Evolutionary conservation across 2,329 filamentous ascomycete genomes (phyloP).

Genomic region (Eutypella sp.): DNA sequence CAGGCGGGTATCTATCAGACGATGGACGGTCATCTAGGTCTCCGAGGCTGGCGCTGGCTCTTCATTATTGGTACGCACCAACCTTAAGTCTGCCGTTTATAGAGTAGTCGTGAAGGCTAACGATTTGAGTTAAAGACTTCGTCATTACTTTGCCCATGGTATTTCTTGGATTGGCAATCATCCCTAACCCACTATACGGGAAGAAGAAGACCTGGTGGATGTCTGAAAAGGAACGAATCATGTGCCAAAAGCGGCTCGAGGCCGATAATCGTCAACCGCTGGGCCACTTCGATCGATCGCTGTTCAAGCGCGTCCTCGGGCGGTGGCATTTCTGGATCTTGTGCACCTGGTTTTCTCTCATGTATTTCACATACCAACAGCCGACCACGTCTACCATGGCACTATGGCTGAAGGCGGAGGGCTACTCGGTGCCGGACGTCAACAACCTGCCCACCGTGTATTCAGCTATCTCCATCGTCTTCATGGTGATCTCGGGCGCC

Average conservation of each 20-base stretch:
- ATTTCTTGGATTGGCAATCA: conserved; percentile 11
- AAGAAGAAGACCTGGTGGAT: conserved; percentile 29
- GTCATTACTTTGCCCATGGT: conserved; percentile 14
- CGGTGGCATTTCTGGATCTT: conserved; percentile 17
- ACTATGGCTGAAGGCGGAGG: conserved; percentile 15
- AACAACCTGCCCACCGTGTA: conserved; percentile 22
- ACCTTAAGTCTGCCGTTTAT: conserved; percentile 21
- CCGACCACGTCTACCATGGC: conserved; percentile 16
- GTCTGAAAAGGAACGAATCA: conserved; percentile 22
- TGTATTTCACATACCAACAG: conserved; percentile 17
- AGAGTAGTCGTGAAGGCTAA: background rate
- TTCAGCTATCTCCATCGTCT: conserved; percentile 24
- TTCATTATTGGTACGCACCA: conserved; percentile 38
- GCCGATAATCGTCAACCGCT: conserved; percentile 14
- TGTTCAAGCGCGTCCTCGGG: conserved; percentile 14
- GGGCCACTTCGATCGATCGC: conserved; percentile 10
- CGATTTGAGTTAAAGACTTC: conserved; percentile 6
- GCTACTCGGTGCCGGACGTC: conserved; percentile 14
- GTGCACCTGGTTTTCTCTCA: conserved; percentile 16
- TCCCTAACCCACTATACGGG: conserved; percentile 18
- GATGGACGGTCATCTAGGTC: conserved; percentile 38
- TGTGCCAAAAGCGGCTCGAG: conserved; percentile 26
- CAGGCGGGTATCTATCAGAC: conserved; percentile 44
- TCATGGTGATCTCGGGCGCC: conserved; percentile 16
- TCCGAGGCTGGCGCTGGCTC: conserved; percentile 42